Conservation (phyloP, 192 early-diverging fungal genomes). For the Spinellus fusiger region DNA sequence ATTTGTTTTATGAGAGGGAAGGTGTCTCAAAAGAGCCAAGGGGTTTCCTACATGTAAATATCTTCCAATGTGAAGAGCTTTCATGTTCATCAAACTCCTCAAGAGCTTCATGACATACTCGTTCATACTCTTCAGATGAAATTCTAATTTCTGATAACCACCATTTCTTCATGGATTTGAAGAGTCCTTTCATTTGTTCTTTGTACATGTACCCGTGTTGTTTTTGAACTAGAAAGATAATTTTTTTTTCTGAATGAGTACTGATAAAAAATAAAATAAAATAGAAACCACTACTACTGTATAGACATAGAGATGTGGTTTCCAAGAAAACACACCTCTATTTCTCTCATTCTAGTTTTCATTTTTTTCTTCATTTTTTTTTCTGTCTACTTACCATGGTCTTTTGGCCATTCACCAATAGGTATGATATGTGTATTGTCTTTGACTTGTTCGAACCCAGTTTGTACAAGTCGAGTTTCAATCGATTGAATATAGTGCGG, state of each 20-base stretch:
- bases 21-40: no score
- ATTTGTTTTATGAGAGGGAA: no score
- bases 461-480: neutral
- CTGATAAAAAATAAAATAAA: neutral
- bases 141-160: slow-evolving; percentile 17
- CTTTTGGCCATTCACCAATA: slow-evolving; percentile 27
- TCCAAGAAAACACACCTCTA: no score
- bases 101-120: slow-evolving; percentile 14
- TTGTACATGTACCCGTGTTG: slow-evolving; percentile 27
- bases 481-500: neutral
- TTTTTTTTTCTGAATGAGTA: neutral
- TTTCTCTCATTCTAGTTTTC: no score
- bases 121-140: slow-evolving; percentile 20
- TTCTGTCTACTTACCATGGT: slow-evolving; percentile 20
- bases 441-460: slow-evolving; percentile 18
- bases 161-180: slow-evolving; percentile 30
- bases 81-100: slow-evolving; percentile 23
- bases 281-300: no score
- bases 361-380: no score
- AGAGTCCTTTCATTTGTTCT: slow-evolving; percentile 22
- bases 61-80: slow-evolving; percentile 14
- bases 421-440: slow-evolving; percentile 19
- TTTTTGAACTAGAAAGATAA: slow-evolving; percentile 9
- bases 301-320: no score
- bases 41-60: slow-evolving; percentile 25